Evolutionary conservation across 164 flowering plant genomes (phyloP), one percentile per base, ranked within the genome.

Genomic region (Tetracentron sinense): DNA sequence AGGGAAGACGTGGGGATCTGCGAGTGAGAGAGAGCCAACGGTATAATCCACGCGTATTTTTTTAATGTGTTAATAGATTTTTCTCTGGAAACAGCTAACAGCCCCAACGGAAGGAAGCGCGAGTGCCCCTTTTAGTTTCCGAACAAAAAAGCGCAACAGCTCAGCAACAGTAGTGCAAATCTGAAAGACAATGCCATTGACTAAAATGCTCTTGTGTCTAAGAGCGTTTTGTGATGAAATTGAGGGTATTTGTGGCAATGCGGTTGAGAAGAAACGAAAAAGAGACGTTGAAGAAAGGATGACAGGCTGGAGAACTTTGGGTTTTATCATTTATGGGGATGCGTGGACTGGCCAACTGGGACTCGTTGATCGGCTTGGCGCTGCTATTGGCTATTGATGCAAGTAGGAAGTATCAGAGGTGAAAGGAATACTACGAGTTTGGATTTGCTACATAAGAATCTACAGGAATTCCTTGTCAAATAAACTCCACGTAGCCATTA

Each of bases 221-320:
- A 35, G 6, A 11, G 42, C 11, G 6, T 35, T 35, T 11, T 47
- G 50, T 3, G 14, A 38, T 38, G 51, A 20, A 17, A n/a, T n/a
- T n/a, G n/a, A 12, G 28, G 42, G 47, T 35, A 35, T 58, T 58
- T 15, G 23, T 19, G 50, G 50, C 15, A 47, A 17, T 5, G 4
- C 19, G 19, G 19, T 3, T 7, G 17, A 44, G 12, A 17, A 17
- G 20, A 47, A 2, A 17, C 15, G 19, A 2, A 47, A 47, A 19
- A 47, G 50, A 47, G 50, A 47, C 50, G 50, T 17, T 47, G 19
- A 19, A n/a, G 50, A 47, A 7, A 47, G 22, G 50, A 7, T 7
- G 51, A 59, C 62, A 59, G 62, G 62, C 62, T 59, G 62, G 62
- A 59, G 6, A 23, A 2, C 3, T 16, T 35, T 6, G n/a, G 23